Conservation (phyloP, 2,329 filamentous ascomycete genomes). For the Xylariomycetidae sp. region DNA sequence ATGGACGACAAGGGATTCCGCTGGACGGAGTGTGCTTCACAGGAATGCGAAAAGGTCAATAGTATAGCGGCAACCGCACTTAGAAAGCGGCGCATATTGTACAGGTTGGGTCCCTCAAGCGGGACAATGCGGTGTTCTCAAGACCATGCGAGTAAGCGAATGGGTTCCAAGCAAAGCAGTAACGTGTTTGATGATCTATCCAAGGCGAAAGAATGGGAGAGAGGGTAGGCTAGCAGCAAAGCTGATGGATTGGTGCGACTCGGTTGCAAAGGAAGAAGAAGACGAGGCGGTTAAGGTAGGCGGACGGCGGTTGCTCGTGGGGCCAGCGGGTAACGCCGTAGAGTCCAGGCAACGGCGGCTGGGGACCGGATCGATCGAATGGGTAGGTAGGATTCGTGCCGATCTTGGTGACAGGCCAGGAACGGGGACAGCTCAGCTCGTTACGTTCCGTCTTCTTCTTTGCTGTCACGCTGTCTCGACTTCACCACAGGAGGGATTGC, state of each 20-base stretch:
- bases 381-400: too few relatives aligned
- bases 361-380: too few relatives aligned
- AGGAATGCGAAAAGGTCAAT: slow-evolving; percentile 23
- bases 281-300: slow-evolving; percentile 9
- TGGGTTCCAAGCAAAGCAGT: too few relatives aligned
- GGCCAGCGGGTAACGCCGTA: too few relatives aligned
- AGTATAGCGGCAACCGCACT: slow-evolving; percentile 21
- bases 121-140: slow-evolving; percentile 18
- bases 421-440: too few relatives aligned
- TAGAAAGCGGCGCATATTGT: slow-evolving; percentile 26
- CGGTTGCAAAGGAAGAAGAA: slow-evolving; percentile 1
- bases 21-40: slow-evolving; percentile 60
- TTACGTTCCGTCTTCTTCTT: too few relatives aligned
- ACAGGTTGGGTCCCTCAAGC: slow-evolving; percentile 13
- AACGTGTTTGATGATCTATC: slow-evolving; percentile 4
- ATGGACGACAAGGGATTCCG: slow-evolving; percentile 74
- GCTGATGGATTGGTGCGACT: slow-evolving; percentile 1
- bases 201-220: not conserved
- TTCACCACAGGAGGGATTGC: too few relatives aligned
- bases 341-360: too few relatives aligned
- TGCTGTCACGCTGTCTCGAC: too few relatives aligned
- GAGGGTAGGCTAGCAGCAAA: slow-evolving; percentile 3
- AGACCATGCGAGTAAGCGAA: slow-evolving; percentile 19
- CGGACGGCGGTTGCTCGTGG: too few relatives aligned
- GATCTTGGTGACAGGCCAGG: too few relatives aligned